Evolutionary conservation across 2,329 filamentous ascomycete species (phyloP), one percentile per base, ranked within the genome.

Genomic region (Trichoderma pleuroti): DNA sequence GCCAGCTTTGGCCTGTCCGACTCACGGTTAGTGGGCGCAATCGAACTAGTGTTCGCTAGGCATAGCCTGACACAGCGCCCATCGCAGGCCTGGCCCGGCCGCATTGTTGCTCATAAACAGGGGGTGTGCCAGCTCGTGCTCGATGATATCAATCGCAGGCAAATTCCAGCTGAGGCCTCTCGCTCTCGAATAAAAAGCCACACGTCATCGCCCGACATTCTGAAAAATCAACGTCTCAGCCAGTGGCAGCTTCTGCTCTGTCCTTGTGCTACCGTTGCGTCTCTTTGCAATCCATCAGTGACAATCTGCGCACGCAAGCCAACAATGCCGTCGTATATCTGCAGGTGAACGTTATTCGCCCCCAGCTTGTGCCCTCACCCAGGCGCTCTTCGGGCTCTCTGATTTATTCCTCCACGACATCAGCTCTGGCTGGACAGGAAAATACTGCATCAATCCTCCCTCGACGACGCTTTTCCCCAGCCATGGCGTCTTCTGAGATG

Each of bases 401-500:
- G 24, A n/a, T 63, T 49, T 28, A 10, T 5, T 56, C 24, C 18
- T 59, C 30, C 18, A 30, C 26, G 7, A 10, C 11, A 9, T 26
- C 65, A 36, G 8, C 12, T 21, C 21, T 34, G 32, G 32, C 54
- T 26, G 64, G 16, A 54, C 30, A 26, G 21, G 46, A 39, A 16
- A 11, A 4, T 34, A 24, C 11, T 16, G 10, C 9, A 52, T 21
- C 14, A 11, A 26, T 28, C 26, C 14, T 42, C 36, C 6, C 5
- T 39, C 10, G 6, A 39, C 32, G 7, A 39, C 12, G 34, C 14
- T 21, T 21, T 28, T 42, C n/a, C n/a, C 18, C 39, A 26, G 28
- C 32, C 18, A 80, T 80, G 78, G 72, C 76, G 63, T 56, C 75
- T 42, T 71, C 75, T 52, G 74, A 78, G 32, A 76, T 76, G 62